phyloP scores from a whole-genome alignment of 2,329 filamentous ascomycete species.

The Aspergillus sergii region DNA sequence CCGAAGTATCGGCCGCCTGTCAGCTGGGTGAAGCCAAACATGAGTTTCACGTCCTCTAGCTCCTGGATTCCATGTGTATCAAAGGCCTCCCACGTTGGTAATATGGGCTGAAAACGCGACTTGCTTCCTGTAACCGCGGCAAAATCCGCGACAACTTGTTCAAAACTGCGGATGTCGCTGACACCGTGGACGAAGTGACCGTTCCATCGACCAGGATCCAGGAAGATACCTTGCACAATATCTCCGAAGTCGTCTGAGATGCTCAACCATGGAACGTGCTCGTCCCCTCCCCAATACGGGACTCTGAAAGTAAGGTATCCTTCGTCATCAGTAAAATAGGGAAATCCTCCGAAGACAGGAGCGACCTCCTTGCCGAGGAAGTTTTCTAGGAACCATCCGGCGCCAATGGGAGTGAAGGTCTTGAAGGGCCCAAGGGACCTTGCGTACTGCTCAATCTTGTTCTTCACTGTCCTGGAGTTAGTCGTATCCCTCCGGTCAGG shows the following conservation, averaged over 20 bases:
- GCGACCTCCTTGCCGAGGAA: slow-evolving; percentile 40
- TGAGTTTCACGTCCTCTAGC: slow-evolving; percentile 14
- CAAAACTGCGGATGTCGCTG: slow-evolving; percentile 37
- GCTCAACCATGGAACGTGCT: slow-evolving; percentile 43
- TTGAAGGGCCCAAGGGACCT: neutral
- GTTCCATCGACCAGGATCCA: slow-evolving; percentile 43
- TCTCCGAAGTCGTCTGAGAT: slow-evolving; percentile 50
- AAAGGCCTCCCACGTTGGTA: slow-evolving; percentile 15
- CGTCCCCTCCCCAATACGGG: slow-evolving; percentile 46
- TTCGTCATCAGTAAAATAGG: slow-evolving; percentile 37
- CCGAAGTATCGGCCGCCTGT: slow-evolving; percentile 15
- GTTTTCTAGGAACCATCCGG: slow-evolving; percentile 50
- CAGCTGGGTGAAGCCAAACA: slow-evolving; percentile 17
- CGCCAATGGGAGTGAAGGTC: slow-evolving; percentile 26
- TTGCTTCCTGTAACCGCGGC: slow-evolving; percentile 7
- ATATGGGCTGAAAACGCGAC: slow-evolving; percentile 10
- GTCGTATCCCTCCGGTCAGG: neutral
- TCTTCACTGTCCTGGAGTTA: neutral
- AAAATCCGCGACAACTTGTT: slow-evolving; percentile 35
- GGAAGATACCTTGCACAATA: slow-evolving; percentile 49
- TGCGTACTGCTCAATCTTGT: neutral
- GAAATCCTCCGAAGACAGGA: slow-evolving; percentile 46
- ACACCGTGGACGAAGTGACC: slow-evolving; percentile 41
- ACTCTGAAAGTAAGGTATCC: slow-evolving; percentile 39
- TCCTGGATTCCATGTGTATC: slow-evolving; percentile 14